Evolutionary conservation across 306 rosid genomes (phyloP), one percentile per base, ranked within the genome.

Genomic region (Quercus ilex): DNA sequence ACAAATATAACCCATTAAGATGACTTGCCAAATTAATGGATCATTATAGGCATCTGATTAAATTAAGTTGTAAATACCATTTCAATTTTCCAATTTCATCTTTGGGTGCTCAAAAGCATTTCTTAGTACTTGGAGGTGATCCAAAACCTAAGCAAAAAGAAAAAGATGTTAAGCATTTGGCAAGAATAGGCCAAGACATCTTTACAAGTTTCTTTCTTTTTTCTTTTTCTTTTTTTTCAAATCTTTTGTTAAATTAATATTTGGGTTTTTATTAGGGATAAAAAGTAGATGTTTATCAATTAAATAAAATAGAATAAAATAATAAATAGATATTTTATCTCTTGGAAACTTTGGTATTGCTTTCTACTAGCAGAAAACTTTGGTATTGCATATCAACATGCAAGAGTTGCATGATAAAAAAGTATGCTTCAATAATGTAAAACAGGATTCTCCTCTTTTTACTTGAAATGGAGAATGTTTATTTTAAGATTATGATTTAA

Each of bases 91-190:
- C 6, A n/a, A n/a, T 23, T 38, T 57, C 20, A 31, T 35, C 26
- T 56, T 59, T 12, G 31, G 6, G 46, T 31, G 6, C 73, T 12
- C 80, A 75, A 82, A 88, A 86, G 71, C 78, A 75, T 55, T 89
- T 89, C 56, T 80, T 83, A 68, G 88, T 88, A 78, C 87, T 94
- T 31, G 97, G 98, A 69, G 94, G 92, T 15, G 85, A 84, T 80
- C 69, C 90, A 79, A 88, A 80, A 75, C 77, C 78, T 60, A 85
- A 82, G 85, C 87, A 74, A 59, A 90, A 76, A 26, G 64, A 80
- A 75, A 91, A 74, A 55, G 72, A 26, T 31, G 79, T 74, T 56
- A 79, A 30, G 58, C 74, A 65, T 52, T 76, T 9, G 73, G 82
- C 83, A 87, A 79, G 83, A 89, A 82, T 78, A 82, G 65, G 76